Evolutionary conservation across 78 protist genomes (phyloP), one percentile per base, ranked within the genome.

Genomic region (Dictyostelium purpureum): DNA sequence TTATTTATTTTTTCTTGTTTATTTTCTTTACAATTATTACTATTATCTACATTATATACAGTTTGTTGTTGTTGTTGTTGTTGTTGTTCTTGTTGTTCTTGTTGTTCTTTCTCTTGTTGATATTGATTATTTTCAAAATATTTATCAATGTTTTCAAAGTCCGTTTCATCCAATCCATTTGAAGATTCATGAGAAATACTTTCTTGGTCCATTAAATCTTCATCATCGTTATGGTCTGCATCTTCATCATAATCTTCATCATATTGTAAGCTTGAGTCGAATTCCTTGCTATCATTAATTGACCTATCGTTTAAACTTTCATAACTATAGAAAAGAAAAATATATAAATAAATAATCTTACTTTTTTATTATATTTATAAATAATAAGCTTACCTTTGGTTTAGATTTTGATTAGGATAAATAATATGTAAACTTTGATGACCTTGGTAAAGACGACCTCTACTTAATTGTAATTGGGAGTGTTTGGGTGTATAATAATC

Each of bases 141-240:
- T 43, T 59, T 37, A 12, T 85, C 81, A 21, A 85, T 85, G 42
- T 73, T 85, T 33, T 85, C 77, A 5, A 85, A 59, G 73, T 85
- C 91, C 7, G 21, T 70, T 59, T 85, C 91, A 59, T 85, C 81
- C 10, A 85, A 40, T n/a, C 90, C 90, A 4, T 45, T 28, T 14
- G 69, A 28, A 31, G 69, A 61, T 28, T 28, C 69, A 26, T 61
- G 33, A 14, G 69, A 61, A 14, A 61, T 61, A 31, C 69, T 61
- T 4, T 16, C 38, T 61, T 61, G 69, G 4, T n/a, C 57, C 6
- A 24, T 10, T 1, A 31, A 26, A 6, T 77, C 87, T 1, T 18
- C 37, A 56, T 77, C 73, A 3, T 71, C 78, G 49, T 47, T 18
- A n/a, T 47, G 26, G 5, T 47, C 28, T 7, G 18, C 80, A 26